A percentile compares a stretch with the other conserved stretches of the same genome.
Conservation (phyloP, 768 basidiomycete species). For the Boletus huronensis region DNA sequence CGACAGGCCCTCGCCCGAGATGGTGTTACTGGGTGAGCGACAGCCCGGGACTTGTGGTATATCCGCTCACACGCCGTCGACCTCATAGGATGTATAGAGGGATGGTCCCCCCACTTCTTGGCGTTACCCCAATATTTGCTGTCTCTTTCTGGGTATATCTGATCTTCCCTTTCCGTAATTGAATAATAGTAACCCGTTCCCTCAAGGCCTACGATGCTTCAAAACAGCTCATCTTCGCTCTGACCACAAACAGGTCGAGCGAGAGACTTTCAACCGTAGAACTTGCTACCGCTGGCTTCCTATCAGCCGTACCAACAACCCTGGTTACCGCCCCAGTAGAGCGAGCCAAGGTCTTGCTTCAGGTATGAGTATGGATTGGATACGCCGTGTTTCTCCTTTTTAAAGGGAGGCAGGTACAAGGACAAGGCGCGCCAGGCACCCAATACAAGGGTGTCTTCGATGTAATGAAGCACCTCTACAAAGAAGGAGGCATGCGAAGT, state of each 20-base stretch:
- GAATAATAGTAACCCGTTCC: conserved; percentile 9
- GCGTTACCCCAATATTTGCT: conserved; percentile 97
- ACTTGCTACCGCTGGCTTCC: conserved; percentile 88
- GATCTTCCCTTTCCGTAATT: background rate
- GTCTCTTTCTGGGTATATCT: conserved; percentile 88
- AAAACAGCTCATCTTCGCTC: conserved; percentile 74
- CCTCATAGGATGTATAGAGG: conserved; percentile 75
- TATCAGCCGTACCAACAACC: conserved; percentile 91
- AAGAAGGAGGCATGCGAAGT: conserved; percentile 87
- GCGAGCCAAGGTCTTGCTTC: conserved; percentile 92
- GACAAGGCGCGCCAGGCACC: conserved; percentile 68
- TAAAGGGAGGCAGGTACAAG: conserved; percentile 65
- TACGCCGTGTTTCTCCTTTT: conserved; percentile 1
- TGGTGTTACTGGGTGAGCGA: conserved; percentile 79
- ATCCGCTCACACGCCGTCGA: background rate
- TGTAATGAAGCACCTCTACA: conserved; percentile 86
- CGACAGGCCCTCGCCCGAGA: conserved; percentile 88
- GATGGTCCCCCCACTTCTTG: conserved; percentile 88
- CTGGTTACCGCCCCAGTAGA: conserved; percentile 95
- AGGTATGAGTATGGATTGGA: conserved; percentile 44
- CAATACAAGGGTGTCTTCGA: conserved; percentile 90
- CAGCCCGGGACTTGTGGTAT: background rate
- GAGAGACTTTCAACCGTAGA: conserved; percentile 67
- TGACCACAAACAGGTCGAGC: conserved; percentile 74
- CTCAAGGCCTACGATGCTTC: conserved; percentile 87